These are phyloP conservation scores for Taxawa tesnikishii DNA, from an alignment of 2,329 filamentous ascomycete genomes.

Conservation along the genomic window DNA sequence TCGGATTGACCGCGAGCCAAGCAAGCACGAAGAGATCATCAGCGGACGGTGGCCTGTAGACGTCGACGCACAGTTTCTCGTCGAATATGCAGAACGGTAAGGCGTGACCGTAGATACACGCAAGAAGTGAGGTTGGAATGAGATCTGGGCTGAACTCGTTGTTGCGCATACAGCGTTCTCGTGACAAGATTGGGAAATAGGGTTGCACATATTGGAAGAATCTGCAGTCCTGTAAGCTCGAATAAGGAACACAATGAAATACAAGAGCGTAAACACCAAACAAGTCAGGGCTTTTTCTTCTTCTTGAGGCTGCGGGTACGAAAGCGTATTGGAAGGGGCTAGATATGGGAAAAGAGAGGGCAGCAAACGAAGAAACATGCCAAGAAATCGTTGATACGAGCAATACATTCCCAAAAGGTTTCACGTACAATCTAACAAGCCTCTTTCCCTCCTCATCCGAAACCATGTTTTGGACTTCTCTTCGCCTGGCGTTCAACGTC, in stretches of 20 bases:
- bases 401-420: not conserved
- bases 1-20: constrained; percentile 17
- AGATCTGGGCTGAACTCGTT: constrained; percentile 18
- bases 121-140: constrained; percentile 25
- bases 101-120: constrained; percentile 31
- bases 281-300: too few species aligned
- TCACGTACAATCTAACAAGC: constrained; percentile 23
- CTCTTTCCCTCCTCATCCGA: constrained; percentile 20
- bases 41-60: constrained; percentile 19
- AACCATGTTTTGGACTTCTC: constrained; percentile 19
- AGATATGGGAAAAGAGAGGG: not conserved
- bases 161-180: constrained; percentile 19
- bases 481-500: constrained; percentile 14
- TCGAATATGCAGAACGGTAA: constrained; percentile 33
- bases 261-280: too few species aligned
- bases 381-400: not conserved
- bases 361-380: too few species aligned
- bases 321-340: not conserved
- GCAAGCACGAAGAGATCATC: constrained; percentile 19
- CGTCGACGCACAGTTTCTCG: constrained; percentile 23
- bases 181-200: constrained; percentile 30
- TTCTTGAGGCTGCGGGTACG: too few species aligned
- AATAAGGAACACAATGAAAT: too few species aligned
- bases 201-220: constrained; percentile 32
- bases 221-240: too few species aligned